phyloP scores from a whole-genome alignment of 768 basidiomycete genomes.

The Mycena rebaudengoi region DNA sequence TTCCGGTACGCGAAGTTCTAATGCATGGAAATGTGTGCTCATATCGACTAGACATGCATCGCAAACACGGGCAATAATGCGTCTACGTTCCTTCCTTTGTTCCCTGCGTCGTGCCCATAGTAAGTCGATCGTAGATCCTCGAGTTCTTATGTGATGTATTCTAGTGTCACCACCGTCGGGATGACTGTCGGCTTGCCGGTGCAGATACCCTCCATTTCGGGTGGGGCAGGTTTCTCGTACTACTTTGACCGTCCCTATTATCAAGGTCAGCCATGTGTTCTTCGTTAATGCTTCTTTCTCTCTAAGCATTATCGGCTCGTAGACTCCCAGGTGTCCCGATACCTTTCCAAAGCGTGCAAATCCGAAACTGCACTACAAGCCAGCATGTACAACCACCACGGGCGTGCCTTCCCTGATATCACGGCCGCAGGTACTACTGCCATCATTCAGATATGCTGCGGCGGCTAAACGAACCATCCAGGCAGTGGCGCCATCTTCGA shows the following conservation, averaged over 20 bases:
- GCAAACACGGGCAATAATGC: slow-evolving; percentile 31
- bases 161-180: slow-evolving; percentile 24
- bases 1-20: slow-evolving; percentile 38
- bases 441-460: no score
- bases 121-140: no score
- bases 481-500: slow-evolving; percentile 41
- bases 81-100: slow-evolving; percentile 41
- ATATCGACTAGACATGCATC: slow-evolving; percentile 38
- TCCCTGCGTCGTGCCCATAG: slow-evolving; percentile 28
- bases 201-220: slow-evolving; percentile 11
- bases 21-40: slow-evolving; percentile 33
- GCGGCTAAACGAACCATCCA: no score
- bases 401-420: slow-evolving; percentile 48
- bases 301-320: no score
- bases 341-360: slow-evolving; percentile 24
- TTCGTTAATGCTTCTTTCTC: no score
- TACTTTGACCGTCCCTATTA: slow-evolving; percentile 46
- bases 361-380: slow-evolving; percentile 25
- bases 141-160: no score
- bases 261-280: slow-evolving; percentile 29
- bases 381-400: slow-evolving; percentile 41
- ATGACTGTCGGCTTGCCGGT: neutral
- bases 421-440: slow-evolving; percentile 36
- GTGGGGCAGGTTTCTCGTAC: slow-evolving; percentile 53
- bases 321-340: slow-evolving; percentile 29